Percentiles rank a stretch among this genome's conserved stretches.
phyloP scores from a whole-genome alignment of 805 yeast genomes.

The Blastobotrys robertii region DNA sequence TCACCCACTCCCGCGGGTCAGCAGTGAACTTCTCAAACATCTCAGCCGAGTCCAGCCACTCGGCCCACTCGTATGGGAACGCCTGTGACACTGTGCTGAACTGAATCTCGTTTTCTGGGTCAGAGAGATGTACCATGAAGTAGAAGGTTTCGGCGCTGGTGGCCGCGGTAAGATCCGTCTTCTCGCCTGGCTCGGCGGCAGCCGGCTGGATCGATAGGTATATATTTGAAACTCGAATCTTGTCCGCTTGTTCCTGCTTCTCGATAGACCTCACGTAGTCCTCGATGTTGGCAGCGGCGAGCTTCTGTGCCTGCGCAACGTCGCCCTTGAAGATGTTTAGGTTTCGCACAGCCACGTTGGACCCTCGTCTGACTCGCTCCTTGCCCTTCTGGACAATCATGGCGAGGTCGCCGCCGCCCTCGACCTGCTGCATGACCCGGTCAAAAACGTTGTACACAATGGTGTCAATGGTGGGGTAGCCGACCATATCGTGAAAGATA shows the following conservation, averaged over 20 bases:
- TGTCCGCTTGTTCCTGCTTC: conserved; percentile 19
- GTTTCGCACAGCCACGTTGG: conserved; percentile 29
- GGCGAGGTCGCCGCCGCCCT: conserved; percentile 51
- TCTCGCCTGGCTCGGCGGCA: conserved; percentile 26
- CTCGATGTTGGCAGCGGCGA: conserved; percentile 80
- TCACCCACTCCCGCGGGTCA: conserved; percentile 77
- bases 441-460: conserved; percentile 42
- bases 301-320: conserved; percentile 73
- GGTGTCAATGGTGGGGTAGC: conserved; percentile 38
- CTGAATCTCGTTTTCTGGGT: conserved; percentile 66
- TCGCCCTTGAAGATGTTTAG: conserved; percentile 71
- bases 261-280: conserved; percentile 39
- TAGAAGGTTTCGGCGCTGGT: conserved; percentile 40
- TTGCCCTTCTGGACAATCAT: conserved; percentile 41
- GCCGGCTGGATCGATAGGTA: conserved; percentile 63
- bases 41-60: conserved; percentile 61
- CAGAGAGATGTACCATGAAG: conserved; percentile 68
- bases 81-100: conserved; percentile 77
- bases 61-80: conserved; percentile 82
- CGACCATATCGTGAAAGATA: conserved; percentile 37
- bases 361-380: conserved; percentile 29
- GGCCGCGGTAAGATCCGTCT: conserved; percentile 21
- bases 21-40: conserved; percentile 37
- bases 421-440: conserved; percentile 57
- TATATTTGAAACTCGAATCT: conserved; percentile 42